Evolutionary conservation across 2,329 filamentous ascomycete species (phyloP), one percentile per base, ranked within the genome.

Genomic region (Fusarium sublunatum): DNA sequence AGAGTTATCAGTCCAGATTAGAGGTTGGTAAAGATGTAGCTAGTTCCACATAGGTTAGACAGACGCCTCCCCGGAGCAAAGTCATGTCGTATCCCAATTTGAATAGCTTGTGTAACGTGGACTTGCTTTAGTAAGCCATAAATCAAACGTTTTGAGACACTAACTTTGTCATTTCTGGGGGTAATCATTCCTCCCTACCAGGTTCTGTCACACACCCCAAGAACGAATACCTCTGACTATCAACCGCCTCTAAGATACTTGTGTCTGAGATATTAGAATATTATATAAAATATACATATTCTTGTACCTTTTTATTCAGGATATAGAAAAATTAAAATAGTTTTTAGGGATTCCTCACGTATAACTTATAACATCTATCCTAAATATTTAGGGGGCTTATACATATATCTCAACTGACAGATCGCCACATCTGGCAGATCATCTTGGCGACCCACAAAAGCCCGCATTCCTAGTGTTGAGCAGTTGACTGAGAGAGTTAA

Each of bases 111-210:
- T 51, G 41, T 39, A 49, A 60, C 47, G 11, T 15, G 38, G 29
- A 12, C 15, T 5, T 19, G 13, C n/a, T 12, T 26, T 51, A 24
- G 7, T 24, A 45, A 49, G 38, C n/a, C 19, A 35, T 19, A 31
- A 36, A 46, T 8, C 28, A 43, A 48, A 22, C 58, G 47, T 53
- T 62, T 62, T 39, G 52, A 62, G 59, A 62, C 45, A 46, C 45
- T 53, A 35, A 28, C 47, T 58, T 62, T 61, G 31, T 47, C 46
- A 36, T 26, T 32, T 34, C 19, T 34, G n/a, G 26, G 13, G 35
- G 19, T 19, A 19, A 15, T 25, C 55, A 46, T 48, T 51, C 51
- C 58, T 35, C 11, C 9, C 12, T 12, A 34, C 22, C 39, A 47
- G 45, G 34, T 34, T 45, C 26, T 53, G 36, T 58, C 38, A 19